Percentiles rank a stretch among this genome's conserved stretches.
phyloP scores from a whole-genome alignment of 192 early-diverging fungal genomes.

The Linnemannia zychae region DNA sequence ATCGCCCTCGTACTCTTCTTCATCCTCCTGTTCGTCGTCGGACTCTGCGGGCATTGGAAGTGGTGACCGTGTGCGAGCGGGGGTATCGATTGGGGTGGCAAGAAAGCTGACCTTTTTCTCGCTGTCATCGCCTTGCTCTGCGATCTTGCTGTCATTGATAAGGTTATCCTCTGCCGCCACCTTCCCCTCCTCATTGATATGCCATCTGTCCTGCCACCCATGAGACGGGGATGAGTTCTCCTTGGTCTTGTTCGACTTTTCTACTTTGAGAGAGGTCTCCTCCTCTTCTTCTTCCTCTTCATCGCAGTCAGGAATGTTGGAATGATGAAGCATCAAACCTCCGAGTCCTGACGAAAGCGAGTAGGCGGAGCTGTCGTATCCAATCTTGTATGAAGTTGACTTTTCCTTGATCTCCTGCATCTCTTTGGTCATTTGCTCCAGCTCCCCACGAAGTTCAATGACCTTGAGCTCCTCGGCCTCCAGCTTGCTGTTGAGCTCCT shows the following conservation, averaged over 20 bases:
- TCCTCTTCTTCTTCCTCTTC: slow-evolving; percentile 11
- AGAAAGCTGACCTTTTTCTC: slow-evolving; percentile 45
- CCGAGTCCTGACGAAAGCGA: slow-evolving; percentile 38
- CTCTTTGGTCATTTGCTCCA: slow-evolving; percentile 42
- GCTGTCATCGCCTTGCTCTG: not conserved
- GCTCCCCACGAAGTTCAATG: slow-evolving; percentile 22
- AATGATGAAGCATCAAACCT: slow-evolving; percentile 48
- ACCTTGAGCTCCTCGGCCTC: slow-evolving; percentile 45
- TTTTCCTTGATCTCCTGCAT: slow-evolving; percentile 27
- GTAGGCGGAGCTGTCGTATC: slow-evolving; percentile 45
- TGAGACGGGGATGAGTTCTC: not conserved
- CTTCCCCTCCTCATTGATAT: not conserved
- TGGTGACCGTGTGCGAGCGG: slow-evolving; percentile 1
- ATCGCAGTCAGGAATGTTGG: slow-evolving; percentile 15
- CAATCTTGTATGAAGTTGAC: slow-evolving; percentile 37
- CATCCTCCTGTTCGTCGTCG: slow-evolving; percentile 1
- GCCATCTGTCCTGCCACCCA: slow-evolving; percentile 2
- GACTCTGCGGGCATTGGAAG: not conserved
- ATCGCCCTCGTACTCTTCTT: slow-evolving; percentile 14
- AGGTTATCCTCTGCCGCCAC: not conserved
- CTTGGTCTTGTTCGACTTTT: not conserved
- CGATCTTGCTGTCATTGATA: not conserved
- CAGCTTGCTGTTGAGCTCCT: slow-evolving; percentile 38
- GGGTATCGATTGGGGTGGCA: slow-evolving; percentile 12
- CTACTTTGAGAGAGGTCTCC: not conserved